Percentiles rank a stretch among this genome's conserved stretches.
Evolutionary conservation across 164 flowering plant genomes (phyloP).

Genomic region (Dillenia turbinata): DNA sequence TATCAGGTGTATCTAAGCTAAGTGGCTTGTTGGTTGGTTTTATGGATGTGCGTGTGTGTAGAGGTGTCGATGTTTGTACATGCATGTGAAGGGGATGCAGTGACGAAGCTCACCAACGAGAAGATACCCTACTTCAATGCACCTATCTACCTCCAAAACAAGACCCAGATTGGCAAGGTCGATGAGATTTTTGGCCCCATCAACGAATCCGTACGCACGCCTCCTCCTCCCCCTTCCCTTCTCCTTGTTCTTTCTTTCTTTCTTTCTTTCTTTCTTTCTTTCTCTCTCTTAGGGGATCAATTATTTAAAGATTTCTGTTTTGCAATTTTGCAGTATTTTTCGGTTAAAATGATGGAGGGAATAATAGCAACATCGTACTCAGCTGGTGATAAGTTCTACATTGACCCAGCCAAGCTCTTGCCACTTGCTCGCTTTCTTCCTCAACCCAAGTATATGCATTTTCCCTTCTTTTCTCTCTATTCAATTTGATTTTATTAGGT

Average conservation of each 20-base stretch:
- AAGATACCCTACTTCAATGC: constrained; percentile 95
- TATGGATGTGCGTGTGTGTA: constrained; percentile 16
- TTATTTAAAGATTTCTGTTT: no score
- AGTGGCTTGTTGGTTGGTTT: no score
- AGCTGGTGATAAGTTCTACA: constrained; percentile 83
- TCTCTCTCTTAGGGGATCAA: neutral
- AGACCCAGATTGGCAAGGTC: constrained; percentile 93
- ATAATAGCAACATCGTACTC: constrained; percentile 84
- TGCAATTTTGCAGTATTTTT: constrained; percentile 50
- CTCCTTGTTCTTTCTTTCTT: neutral
- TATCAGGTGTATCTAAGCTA: no score
- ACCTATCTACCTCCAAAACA: constrained; percentile 85
- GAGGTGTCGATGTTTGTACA: constrained; percentile 85
- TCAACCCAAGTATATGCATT: constrained; percentile 78
- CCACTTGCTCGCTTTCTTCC: constrained; percentile 91
- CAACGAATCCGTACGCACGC: constrained; percentile 75
- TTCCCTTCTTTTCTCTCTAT: neutral
- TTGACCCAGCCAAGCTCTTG: constrained; percentile 87
- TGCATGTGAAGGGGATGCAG: constrained; percentile 96
- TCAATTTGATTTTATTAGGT: no score
- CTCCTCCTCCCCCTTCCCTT: neutral
- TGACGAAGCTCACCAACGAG: constrained; percentile 83
- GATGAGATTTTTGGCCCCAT: constrained; percentile 98
- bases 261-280: neutral
- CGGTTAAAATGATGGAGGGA: constrained; percentile 95